phyloP scores from a whole-genome alignment of 768 basidiomycete genomes.

The Thelephora aurantiotincta region DNA sequence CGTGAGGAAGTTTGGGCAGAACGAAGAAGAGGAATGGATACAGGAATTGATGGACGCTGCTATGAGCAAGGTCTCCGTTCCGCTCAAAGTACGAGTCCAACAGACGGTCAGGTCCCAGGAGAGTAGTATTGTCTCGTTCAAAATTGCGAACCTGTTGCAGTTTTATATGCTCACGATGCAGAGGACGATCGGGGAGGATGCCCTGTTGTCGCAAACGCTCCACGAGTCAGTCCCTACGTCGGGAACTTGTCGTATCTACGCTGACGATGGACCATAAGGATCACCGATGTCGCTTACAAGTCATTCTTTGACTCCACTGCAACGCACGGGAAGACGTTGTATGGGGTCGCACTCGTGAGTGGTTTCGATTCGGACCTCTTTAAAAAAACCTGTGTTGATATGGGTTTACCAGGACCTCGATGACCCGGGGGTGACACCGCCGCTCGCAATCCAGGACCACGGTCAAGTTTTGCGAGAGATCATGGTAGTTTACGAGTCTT shows the following conservation, averaged over 20 bases:
- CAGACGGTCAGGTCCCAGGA: slow-evolving; percentile 92
- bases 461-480: slow-evolving; percentile 77
- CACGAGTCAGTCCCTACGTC: slow-evolving; percentile 40
- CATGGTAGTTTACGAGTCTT: slow-evolving; percentile 79
- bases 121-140: slow-evolving; percentile 83
- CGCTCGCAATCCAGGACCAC: slow-evolving; percentile 69
- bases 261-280: slow-evolving; percentile 26
- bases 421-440: slow-evolving; percentile 60
- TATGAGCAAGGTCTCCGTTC: slow-evolving; percentile 72
- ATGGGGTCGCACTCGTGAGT: slow-evolving; percentile 39
- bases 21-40: slow-evolving; percentile 63
- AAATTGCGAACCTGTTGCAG: slow-evolving; percentile 86
- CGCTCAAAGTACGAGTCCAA: slow-evolving; percentile 88
- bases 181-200: slow-evolving; percentile 78
- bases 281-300: slow-evolving; percentile 67
- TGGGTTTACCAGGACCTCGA: slow-evolving; percentile 36
- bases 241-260: background rate
- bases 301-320: slow-evolving; percentile 85
- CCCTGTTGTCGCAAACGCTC: slow-evolving; percentile 61
- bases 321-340: slow-evolving; percentile 58
- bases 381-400: background rate
- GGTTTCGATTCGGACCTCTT: background rate
- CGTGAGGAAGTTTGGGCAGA: slow-evolving; percentile 33
- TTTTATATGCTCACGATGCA: slow-evolving; percentile 92
- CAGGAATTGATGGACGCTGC: slow-evolving; percentile 68